Base-by-base conservation (phyloP, 176 grass and related monocot species). In the Aegilops longissima region DNA sequence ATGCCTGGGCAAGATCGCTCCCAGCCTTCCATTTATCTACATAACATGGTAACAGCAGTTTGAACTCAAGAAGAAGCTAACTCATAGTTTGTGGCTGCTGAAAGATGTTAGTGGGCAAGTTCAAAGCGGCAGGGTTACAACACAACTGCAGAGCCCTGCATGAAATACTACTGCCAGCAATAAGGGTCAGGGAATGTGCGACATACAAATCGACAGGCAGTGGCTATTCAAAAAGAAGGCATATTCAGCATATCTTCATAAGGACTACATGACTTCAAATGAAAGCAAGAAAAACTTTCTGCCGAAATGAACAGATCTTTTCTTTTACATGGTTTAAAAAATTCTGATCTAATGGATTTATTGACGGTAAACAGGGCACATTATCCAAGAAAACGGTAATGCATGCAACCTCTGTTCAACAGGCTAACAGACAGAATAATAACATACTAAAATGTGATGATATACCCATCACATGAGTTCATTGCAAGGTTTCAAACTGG, bases 261-360 rank as follows among this genome's bases (percentile, higher is more conserved):
- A 56, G n/a, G 12, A 66, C 24, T 40, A 40, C 58, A 59, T 52
- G 64, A 54, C 82, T 84, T 80, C 34, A 62, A 33, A 74, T 51
- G 23, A 33, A 47, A 62, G 61, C 35, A 29, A 45, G 33, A 59
- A 54, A 45, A 45, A 64, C 17, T 9, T 5, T 40, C 31, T 77
- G 35, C 47, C 74, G 20, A 62, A 11, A 16, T 36, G 24, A 16
- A 25, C 24, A 45, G 4, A 80, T 49, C 5, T 9, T 35, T 1
- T 42, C 9, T 45, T 45, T 4, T 45, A 45, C 44, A 45, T 45
- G 44, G 10, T 44, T 44, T 42, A 44, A 21, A 23, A 9, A 5
- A 1, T 49, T 49, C 47, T 14, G 47, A 3, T 70, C 35, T 68
- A 21, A 16, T 20, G 10, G 65, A 77, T 49, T 38, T 66, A 78